Base-by-base conservation (phyloP, 208 protist species). In the Crithidia sp. region DNA sequence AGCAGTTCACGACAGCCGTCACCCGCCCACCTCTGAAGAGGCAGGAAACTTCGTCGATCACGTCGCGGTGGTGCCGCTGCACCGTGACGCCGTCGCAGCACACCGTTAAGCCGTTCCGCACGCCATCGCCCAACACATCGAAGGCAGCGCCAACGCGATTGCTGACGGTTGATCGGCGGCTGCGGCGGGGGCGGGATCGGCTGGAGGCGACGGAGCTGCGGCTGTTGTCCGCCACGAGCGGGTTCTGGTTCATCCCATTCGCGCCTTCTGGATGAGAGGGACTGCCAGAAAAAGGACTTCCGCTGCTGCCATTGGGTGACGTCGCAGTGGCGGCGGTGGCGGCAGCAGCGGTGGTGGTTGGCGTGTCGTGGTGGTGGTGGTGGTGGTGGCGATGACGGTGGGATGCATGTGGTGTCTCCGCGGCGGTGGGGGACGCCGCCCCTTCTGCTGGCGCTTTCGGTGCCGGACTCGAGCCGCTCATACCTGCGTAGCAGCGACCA, bases 1-100 rank as follows among this genome's bases (percentile, higher is more conserved):
- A 85, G 80, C 76, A 83, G 57, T 85, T 87, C 28, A 92, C 78
- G n/a, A 92, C 65, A 13, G 81, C 84, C 40, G 85, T 90, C n/a
- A 92, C 57, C 2, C 88, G 84, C 5, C 85, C 88, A 17, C 88
- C 73, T 13, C 70, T 50, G 37, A 89, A 82, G 39, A 89, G 76
- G 17, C 82, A 86, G 0, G 78, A 79, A 45, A 79, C 77, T 12
- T 83, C 77, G 55, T 85, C 60, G 14, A 92, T 77, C 36, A 82
- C 67, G 45, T 83, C 69, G 41, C 71, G 43, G 49, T 70, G 41
- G 40, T 68, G 45, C 8, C 53, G 81, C 52, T 67, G 39, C 43
- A 85, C 62, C 4, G 67, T 89, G 12, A 87, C 68, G 41, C 77
- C 78, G 59, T 89, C 85, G 56, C 78, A 90, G 56, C 73, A 81